Conservation (phyloP, 1,139 yeast species). For the Protomyces macrosporus region DNA sequence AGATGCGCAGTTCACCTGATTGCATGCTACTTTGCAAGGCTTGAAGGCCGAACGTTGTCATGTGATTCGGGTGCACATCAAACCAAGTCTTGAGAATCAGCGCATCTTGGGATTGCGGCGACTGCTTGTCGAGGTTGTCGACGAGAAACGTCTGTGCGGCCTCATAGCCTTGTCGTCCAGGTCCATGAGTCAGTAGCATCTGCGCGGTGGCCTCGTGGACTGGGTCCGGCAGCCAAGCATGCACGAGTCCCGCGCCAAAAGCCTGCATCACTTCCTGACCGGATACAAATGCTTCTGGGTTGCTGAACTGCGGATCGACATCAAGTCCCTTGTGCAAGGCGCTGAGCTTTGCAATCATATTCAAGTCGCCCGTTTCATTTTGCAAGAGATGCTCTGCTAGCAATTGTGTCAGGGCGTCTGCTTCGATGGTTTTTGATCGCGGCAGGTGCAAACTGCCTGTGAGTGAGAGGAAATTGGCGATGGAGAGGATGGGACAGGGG, state of each 20-base stretch:
- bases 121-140: not conserved
- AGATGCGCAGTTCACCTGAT: conserved; percentile 52
- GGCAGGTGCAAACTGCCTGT: not conserved
- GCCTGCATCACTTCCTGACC: conserved; percentile 46
- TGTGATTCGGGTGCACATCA: conserved; percentile 50
- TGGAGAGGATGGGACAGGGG: conserved; percentile 19
- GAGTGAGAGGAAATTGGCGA: conserved; percentile 18
- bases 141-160: conserved; percentile 9
- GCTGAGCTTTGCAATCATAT: conserved; percentile 51
- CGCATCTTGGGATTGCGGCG: not conserved
- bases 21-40: conserved; percentile 44
- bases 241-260: conserved; percentile 47
- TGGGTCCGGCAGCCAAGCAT: conserved; percentile 50
- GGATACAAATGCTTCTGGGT: conserved; percentile 49
- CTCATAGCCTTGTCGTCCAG: not conserved
- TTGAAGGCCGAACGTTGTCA: conserved; percentile 59
- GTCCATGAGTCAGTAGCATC: conserved; percentile 37
- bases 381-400: conserved; percentile 9
- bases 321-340: conserved; percentile 59
- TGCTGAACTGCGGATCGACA: conserved; percentile 67
- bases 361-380: not conserved
- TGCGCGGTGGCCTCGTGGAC: conserved; percentile 34
- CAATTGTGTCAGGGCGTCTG: conserved; percentile 5
- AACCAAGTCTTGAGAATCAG: not conserved
- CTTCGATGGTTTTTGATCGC: not conserved